Evolutionary conservation across 2,329 filamentous ascomycete genomes (phyloP), one percentile per base, ranked within the genome.

Genomic region (Aspergillus unguis): DNA sequence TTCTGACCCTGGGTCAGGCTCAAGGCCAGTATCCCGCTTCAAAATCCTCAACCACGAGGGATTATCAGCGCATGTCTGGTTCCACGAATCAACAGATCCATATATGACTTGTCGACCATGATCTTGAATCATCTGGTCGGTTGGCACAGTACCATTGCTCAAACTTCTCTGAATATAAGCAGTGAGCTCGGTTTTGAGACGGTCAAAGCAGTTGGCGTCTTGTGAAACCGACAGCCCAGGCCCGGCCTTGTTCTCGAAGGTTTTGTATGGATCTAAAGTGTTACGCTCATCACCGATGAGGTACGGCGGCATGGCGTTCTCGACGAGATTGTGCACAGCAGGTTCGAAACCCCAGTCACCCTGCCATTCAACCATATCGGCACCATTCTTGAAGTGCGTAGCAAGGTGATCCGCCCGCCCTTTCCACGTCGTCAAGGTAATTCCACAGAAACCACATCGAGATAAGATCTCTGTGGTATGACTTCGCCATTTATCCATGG

Each of bases 401-500:
- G 71, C 71, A n/a, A 74, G 55, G 57, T 74, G 71, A 48, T 73
- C 69, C 5, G 66, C 67, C 49, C 60, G 58, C 25, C 58, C 71
- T 59, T 74, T 73, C 74, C 74, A 77, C 1, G 73, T 75, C 6
- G 63, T 67, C 45, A 76, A 69, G 1, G 60, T 58, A n/a, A 67
- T 60, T 11, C 61, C 63, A 55, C 74, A 77, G 55, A 77, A 75
- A 2, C 74, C 74, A 57, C 74, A 77, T 5, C 74, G 69, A 17
- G 74, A 75, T 51, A 77, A 80, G 60, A 85, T 77, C 46, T 78
- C 76, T 11, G 75, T 75, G 3, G 77, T 78, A 45, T 77, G 76
- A 28, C 78, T 78, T 62, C 81, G 82, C 82, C 82, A 85, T 35
- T 70, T 69, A 27, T 84, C 79, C 81, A 84, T 85, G 48, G 72